A percentile compares a stretch with the other conserved stretches of the same genome.
phyloP scores from a whole-genome alignment of 768 basidiomycete genomes.

The Tulasnella sp. region DNA sequence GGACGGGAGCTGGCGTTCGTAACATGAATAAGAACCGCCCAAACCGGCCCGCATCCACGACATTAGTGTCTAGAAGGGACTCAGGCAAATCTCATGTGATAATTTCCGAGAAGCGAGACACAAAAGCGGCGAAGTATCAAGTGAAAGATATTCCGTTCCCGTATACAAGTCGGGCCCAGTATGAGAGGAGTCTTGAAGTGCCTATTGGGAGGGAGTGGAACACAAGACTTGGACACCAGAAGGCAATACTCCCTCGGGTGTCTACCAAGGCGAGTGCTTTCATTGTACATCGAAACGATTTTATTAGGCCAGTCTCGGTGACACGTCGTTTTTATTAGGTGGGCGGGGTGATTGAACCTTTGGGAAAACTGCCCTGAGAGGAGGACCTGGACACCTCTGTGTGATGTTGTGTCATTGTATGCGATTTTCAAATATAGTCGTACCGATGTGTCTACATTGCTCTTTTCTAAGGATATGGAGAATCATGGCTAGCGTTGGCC shows the following conservation, averaged over 20 bases:
- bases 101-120: conserved; percentile 92
- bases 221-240: conserved; percentile 77
- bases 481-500: neutral
- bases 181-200: conserved; percentile 73
- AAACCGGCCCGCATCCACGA: conserved; percentile 81
- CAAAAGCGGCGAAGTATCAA: conserved; percentile 84
- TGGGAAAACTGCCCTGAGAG: conserved; percentile 50
- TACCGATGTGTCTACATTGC: neutral
- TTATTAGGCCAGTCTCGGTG: neutral
- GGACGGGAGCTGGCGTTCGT: conserved; percentile 77
- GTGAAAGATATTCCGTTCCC: conserved; percentile 92
- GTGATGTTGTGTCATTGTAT: neutral
- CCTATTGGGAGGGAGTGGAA: conserved; percentile 94
- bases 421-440: neutral
- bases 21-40: conserved; percentile 52
- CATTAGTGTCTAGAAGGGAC: conserved; percentile 75
- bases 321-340: conserved; percentile 43
- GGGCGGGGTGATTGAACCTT: conserved; percentile 65
- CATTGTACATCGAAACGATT: neutral
- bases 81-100: conserved; percentile 83
- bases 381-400: neutral
- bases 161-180: conserved; percentile 90
- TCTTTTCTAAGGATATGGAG: neutral
- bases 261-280: conserved; percentile 67
- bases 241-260: conserved; percentile 76